Evolutionary conservation across 2,329 filamentous ascomycete genomes (phyloP).

Genomic region (Cadophora malorum): DNA sequence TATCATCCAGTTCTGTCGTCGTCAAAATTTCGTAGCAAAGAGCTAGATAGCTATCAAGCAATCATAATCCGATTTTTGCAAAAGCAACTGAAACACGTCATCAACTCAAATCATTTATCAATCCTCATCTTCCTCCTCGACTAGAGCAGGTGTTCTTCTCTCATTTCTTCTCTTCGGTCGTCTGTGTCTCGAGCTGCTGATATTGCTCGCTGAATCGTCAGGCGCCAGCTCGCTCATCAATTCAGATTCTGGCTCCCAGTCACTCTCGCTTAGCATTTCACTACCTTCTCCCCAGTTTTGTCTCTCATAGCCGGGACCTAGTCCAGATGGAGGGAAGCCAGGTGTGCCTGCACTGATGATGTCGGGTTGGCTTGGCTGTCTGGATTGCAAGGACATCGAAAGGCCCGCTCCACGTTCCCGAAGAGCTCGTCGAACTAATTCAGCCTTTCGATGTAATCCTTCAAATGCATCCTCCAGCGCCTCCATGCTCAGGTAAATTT

Average conservation of each 20-base stretch:
- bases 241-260: slow-evolving; percentile 51
- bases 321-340: slow-evolving; percentile 44
- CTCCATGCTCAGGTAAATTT: slow-evolving; percentile 95
- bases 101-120: slow-evolving; percentile 24
- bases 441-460: slow-evolving; percentile 83
- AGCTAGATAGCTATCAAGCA: not conserved
- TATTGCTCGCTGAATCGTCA: slow-evolving; percentile 82
- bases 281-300: slow-evolving; percentile 41
- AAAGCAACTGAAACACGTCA: slow-evolving; percentile 2
- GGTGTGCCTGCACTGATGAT: slow-evolving; percentile 52
- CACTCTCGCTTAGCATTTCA: slow-evolving; percentile 56
- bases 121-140: slow-evolving; percentile 68
- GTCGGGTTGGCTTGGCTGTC: slow-evolving; percentile 39
- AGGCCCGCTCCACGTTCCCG: slow-evolving; percentile 84
- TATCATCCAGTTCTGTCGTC: slow-evolving; percentile 20
- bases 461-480: slow-evolving; percentile 93
- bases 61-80: not conserved
- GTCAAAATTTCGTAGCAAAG: slow-evolving; percentile 10
- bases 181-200: slow-evolving; percentile 72
- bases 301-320: slow-evolving; percentile 45
- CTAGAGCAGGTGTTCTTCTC: slow-evolving; percentile 73
- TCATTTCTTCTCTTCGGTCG: slow-evolving; percentile 72
- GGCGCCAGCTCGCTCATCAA: slow-evolving; percentile 69
- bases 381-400: slow-evolving; percentile 42
- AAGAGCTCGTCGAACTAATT: slow-evolving; percentile 77